Percentiles rank a stretch among this genome's conserved stretches.
phyloP scores from a whole-genome alignment of 805 yeast genomes.

The Starmerella cellae region DNA sequence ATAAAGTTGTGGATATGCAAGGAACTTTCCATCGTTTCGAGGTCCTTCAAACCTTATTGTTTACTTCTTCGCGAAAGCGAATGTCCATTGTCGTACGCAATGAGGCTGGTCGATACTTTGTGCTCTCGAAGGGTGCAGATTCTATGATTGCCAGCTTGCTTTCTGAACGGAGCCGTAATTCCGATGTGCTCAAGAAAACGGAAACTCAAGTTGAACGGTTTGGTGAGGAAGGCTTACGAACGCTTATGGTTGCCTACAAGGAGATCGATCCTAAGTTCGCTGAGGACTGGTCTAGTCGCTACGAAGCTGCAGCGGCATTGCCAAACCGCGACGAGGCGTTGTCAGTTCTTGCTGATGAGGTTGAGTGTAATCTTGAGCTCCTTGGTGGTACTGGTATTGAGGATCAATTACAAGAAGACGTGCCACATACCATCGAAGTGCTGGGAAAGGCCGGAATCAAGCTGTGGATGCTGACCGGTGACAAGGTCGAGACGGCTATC shows the following conservation, averaged over 20 bases:
- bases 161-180: constrained; percentile 28
- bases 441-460: constrained; percentile 63
- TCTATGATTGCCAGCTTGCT: constrained; percentile 46
- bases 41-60: constrained; percentile 45
- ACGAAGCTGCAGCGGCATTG: constrained; percentile 37
- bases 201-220: constrained; percentile 51
- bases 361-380: constrained; percentile 44
- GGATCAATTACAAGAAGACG: constrained; percentile 65
- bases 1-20: constrained; percentile 33
- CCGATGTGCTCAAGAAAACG: constrained; percentile 33
- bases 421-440: constrained; percentile 56
- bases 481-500: constrained; percentile 71
- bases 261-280: constrained; percentile 38
- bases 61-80: constrained; percentile 60
- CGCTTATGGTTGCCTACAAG: constrained; percentile 55
- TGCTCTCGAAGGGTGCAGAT: constrained; percentile 66
- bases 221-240: constrained; percentile 68
- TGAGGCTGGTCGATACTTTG: constrained; percentile 32
- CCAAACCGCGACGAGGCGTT: constrained; percentile 46
- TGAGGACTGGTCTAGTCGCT: constrained; percentile 42
- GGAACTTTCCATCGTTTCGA: constrained; percentile 37
- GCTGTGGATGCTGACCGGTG: constrained; percentile 75
- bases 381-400: constrained; percentile 77
- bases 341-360: constrained; percentile 42
- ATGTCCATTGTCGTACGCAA: constrained; percentile 58